Base-by-base conservation (phyloP, 2,329 filamentous ascomycete species). In the Penicillium brevicompactum region DNA sequence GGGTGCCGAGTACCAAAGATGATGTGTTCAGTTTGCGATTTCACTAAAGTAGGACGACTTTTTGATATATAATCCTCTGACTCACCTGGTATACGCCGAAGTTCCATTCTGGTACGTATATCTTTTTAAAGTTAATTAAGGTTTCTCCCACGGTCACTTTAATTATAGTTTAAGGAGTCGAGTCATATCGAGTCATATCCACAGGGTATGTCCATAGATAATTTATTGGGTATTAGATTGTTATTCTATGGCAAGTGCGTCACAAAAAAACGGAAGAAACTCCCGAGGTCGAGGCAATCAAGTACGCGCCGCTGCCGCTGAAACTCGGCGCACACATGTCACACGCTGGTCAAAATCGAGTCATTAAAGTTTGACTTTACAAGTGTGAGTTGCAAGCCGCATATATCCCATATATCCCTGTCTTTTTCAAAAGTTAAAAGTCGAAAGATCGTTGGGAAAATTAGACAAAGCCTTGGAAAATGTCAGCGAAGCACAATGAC, bases 391-490 rank as follows among this genome's bases (percentile, higher is more conserved):
- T 40, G 22, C 22, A 44, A 16, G 9, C 22, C 22, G 14, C 31
- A 40, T 22, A 4, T 7, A 22, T 45, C 9, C 11, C 31, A 40
- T 22, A 4, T 7, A 22, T 45, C 9, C 11, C 21, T 22, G 37
- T 16, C 7, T 11, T 11, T 8, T 11, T 51, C 10, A 66, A 51
- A 69, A 63, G 30, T 60, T 63, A 22, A 64, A 61, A 3, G 61
- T 61, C 3, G 69, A 69, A 1, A 67, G 61, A 43, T 73, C 69
- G 55, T 64, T 69, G 5, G 67, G 65, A 13, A 72, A 61, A 56
- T 62, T 74, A 0, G 70, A 70, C 27, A 73, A 69, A 2, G 71
- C 72, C 72, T 74, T 41, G 16, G 22, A 41, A 34, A 16, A 14
- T 27, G 49, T 64, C 34, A 63, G 51, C 22, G 34, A 45, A 38